Evolutionary conservation across 495 filamentous ascomycete species (phyloP).

Genomic region (Aspergillus avenaceus): DNA sequence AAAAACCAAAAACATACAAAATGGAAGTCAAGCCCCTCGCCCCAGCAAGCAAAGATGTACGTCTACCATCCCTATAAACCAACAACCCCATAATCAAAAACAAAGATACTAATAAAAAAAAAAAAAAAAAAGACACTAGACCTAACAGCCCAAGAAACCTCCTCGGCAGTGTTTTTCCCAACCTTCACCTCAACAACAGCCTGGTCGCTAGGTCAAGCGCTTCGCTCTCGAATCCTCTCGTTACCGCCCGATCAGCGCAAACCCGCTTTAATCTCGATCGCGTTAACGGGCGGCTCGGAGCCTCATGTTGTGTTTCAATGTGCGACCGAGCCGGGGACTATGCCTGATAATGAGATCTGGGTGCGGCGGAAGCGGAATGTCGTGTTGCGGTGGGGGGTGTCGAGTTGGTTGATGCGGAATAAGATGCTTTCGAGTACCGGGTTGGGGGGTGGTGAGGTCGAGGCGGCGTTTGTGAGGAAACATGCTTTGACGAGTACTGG

Average conservation of each 20-base stretch:
- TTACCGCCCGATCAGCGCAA: slow-evolving; percentile 41
- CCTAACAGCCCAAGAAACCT: slow-evolving; percentile 49
- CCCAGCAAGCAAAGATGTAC: slow-evolving; percentile 35
- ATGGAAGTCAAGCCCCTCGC: slow-evolving; percentile 31
- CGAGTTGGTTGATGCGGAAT: slow-evolving; percentile 61
- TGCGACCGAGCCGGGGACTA: slow-evolving; percentile 51
- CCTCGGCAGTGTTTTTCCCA: slow-evolving; percentile 47
- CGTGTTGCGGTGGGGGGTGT: slow-evolving; percentile 64
- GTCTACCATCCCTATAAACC: neutral
- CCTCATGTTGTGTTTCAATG: slow-evolving; percentile 59
- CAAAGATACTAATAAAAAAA: neutral
- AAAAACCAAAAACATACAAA: slow-evolving; percentile 4
- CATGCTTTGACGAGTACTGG: slow-evolving; percentile 42
- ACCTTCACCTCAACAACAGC: slow-evolving; percentile 64
- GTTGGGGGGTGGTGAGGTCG: slow-evolving; percentile 38
- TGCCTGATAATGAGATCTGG: slow-evolving; percentile 60
- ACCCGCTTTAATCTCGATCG: slow-evolving; percentile 64
- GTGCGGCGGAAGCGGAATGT: slow-evolving; percentile 61
- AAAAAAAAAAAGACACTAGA: slow-evolving; percentile 9
- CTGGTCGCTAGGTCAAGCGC: slow-evolving; percentile 59
- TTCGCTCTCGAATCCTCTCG: slow-evolving; percentile 57
- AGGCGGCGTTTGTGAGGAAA: slow-evolving; percentile 54
- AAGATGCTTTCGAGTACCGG: slow-evolving; percentile 40
- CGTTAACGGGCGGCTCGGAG: slow-evolving; percentile 41
- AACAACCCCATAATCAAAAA: neutral